These are phyloP conservation scores for Panaeolus papilionaceus DNA, from an alignment of 768 basidiomycete genomes.

Conservation along the genomic window DNA sequence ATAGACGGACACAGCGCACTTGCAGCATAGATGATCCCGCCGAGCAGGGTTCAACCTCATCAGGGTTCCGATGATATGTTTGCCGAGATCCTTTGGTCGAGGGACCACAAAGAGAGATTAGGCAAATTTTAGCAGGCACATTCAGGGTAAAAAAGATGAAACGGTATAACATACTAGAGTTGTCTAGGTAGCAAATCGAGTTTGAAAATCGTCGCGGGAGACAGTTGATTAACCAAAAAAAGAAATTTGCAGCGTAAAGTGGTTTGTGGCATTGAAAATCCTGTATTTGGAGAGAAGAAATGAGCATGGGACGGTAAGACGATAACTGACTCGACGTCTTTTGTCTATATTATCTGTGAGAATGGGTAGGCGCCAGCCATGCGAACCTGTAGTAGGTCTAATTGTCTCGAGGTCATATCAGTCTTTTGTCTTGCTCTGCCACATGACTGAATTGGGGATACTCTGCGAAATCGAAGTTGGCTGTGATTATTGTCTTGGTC, in stretches of 20 bases:
- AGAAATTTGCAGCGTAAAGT: neutral
- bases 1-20: neutral
- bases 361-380: neutral
- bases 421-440: conserved; percentile 9
- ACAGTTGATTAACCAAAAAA: neutral
- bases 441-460: conserved; percentile 16
- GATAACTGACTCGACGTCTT: conserved; percentile 6
- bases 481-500: conserved; percentile 20
- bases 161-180: neutral
- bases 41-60: neutral
- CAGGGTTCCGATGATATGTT: neutral
- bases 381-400: neutral
- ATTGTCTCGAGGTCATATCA: conserved; percentile 1
- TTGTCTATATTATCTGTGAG: neutral
- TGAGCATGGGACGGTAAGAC: conserved; percentile 3
- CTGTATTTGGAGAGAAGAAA: conserved; percentile 10
- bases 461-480: conserved; percentile 18
- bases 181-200: neutral
- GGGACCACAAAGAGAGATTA: neutral
- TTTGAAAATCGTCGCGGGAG: conserved; percentile 4
- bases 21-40: neutral
- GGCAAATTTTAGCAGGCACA: conserved; percentile 6
- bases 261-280: neutral
- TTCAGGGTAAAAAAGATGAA: neutral
- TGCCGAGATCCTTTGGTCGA: conserved; percentile 4